Base-by-base conservation (phyloP, 139 green algal genomes). In the Chlamydomonas sp. region DNA sequence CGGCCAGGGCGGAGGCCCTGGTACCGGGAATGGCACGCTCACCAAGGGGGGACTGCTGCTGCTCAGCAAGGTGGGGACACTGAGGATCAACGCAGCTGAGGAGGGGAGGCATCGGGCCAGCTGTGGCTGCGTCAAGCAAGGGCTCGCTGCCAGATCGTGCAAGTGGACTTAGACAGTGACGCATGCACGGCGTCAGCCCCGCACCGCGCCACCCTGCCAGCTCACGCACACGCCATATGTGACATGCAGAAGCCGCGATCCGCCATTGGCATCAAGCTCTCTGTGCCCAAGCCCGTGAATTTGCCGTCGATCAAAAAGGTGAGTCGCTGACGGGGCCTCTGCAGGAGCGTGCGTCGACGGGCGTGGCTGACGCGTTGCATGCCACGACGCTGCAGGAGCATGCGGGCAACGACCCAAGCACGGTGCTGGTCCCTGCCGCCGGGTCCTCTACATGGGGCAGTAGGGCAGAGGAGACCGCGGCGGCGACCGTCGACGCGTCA, bases 251-350 rank as follows among this genome's bases (percentile, higher is more conserved):
- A 72, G 48, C 71, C 80, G 24, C 73, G 79, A 5, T 60, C 73
- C 20, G 75, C 65, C 3, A 28, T 70, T 29, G 76, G 79, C 26
- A 22, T 65, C 34, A 94, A 94, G 79, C 77, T 94, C 0, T 76
- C 82, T 22, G 84, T 92, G 13, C 88, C 88, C 0, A 88, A 87
- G 65, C 88, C 88, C 34, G 87, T 94, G 28, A 92, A 94, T 74
- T 76, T 94, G 1, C 87, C 88, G 0, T 92, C 87, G 2, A 79
- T 91, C 20, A 89, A 87, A 69, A 92, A 92, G 83, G 87, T 87
- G 48, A 1, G 76, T 49, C 3, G 31, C 1, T n/a, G 4, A 48
- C 36, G 35, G 29, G 38, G 28, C 34, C 1, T 5, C 2, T 38
- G 47, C 16, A 48, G 48, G 2, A 35, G 4, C 39, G 34, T 13